These are phyloP conservation scores for Suillus americanus DNA, from an alignment of 768 basidiomycete species.

Conservation along the genomic window DNA sequence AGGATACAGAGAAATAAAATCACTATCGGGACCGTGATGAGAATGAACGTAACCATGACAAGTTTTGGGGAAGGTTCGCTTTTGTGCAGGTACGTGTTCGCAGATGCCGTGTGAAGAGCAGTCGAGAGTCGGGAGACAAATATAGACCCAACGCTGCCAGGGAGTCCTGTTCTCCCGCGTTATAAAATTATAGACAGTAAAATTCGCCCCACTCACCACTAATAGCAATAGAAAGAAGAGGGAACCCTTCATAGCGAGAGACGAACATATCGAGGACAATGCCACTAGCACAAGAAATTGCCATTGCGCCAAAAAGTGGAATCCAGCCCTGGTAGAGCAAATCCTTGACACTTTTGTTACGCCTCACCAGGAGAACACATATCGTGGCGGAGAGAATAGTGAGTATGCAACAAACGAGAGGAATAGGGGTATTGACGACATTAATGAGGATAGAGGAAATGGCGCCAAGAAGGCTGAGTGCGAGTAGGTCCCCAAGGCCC, in stretches of 20 bases:
- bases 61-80: slow-evolving; percentile 42
- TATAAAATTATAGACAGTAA: neutral
- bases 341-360: slow-evolving; percentile 67
- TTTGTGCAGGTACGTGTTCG: slow-evolving; percentile 8
- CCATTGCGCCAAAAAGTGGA: slow-evolving; percentile 86
- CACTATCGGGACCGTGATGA: slow-evolving; percentile 78
- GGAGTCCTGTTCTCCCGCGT: slow-evolving; percentile 53
- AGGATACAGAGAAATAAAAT: slow-evolving; percentile 71
- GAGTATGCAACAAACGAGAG: slow-evolving; percentile 52
- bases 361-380: slow-evolving; percentile 56
- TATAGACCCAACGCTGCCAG: slow-evolving; percentile 88
- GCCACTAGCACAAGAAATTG: slow-evolving; percentile 84
- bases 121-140: slow-evolving; percentile 92
- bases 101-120: slow-evolving; percentile 58
- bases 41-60: slow-evolving; percentile 66
- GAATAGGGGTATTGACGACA: slow-evolving; percentile 62
- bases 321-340: slow-evolving; percentile 86
- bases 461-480: slow-evolving; percentile 75
- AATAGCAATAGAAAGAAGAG: slow-evolving; percentile 82
- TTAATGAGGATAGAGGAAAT: slow-evolving; percentile 67
- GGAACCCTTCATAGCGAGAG: slow-evolving; percentile 83
- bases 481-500: slow-evolving; percentile 90
- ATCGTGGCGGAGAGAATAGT: slow-evolving; percentile 47
- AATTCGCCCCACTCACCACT: slow-evolving; percentile 54
- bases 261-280: slow-evolving; percentile 91